Evolutionary conservation across 75 land plant genomes (phyloP).

Genomic region (Pinus taeda): DNA sequence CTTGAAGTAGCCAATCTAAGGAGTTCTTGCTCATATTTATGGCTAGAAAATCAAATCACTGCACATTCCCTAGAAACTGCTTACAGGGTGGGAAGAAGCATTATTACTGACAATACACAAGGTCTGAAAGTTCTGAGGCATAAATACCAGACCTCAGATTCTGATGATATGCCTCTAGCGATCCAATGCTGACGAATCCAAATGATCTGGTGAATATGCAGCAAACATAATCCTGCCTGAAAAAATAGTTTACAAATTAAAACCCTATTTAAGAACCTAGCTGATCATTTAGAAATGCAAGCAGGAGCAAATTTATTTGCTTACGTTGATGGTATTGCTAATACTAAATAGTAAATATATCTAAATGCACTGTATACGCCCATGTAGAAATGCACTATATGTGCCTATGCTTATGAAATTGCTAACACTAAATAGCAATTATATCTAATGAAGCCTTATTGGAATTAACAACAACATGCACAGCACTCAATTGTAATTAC

Average conservation of each 20-base stretch:
- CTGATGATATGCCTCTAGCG: not conserved
- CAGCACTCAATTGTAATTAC: no score
- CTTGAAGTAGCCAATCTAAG: not conserved
- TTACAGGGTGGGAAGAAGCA: conserved; percentile 4
- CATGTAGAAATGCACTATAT: not conserved
- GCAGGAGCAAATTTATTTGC: not conserved
- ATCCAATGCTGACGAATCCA: not conserved
- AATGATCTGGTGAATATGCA: not conserved
- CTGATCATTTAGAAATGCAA: not conserved
- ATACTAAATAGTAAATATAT: no score
- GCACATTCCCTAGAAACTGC: not conserved
- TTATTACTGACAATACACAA: not conserved
- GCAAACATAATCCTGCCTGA: not conserved
- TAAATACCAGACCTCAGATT: not conserved
- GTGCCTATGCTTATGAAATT: not conserved
- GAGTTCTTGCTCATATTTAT: conserved; percentile 1
- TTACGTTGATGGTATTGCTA: not conserved
- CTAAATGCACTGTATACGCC: no score
- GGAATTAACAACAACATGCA: no score
- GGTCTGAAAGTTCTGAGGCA: conserved; percentile 5
- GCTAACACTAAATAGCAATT: no score
- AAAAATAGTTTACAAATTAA: conserved; percentile 2
- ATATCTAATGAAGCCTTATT: no score
- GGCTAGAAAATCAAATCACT: conserved; percentile 1
- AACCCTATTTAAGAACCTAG: not conserved